Base-by-base conservation (phyloP, 2,329 filamentous ascomycete species). In the Dryadomyces sulphureus region DNA sequence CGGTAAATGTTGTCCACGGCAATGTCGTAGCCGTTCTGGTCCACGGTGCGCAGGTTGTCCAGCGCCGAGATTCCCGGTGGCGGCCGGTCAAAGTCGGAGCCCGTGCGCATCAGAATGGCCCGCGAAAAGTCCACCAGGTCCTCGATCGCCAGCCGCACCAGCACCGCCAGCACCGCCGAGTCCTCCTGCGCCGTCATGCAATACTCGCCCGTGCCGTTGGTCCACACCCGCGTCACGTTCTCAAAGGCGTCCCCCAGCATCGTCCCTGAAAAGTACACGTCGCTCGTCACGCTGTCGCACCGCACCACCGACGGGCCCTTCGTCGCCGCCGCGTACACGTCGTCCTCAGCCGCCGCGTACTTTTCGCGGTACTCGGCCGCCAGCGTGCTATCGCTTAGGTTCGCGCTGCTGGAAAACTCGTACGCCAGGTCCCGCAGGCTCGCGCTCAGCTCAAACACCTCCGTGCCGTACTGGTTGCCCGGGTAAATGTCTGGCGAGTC, bases 151-250 rank as follows among this genome's bases (percentile, higher is more conserved):
- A 70, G 71, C 12, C 81, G 72, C 19, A 84, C 60, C 24, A 86
- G 63, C 5, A 73, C 79, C 54, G 81, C 79, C 1, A 85, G 69
- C 0, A 73, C 73, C 0, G 80, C 81, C 54, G 79, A 84, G 57
- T 86, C 81, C 59, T 86, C 82, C 58, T 85, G 81, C 0, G 80
- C 80, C 1, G 73, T 81, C 61, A 79, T 75, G 63, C 81, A 85
- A 62, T 85, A 85, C 6, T 68, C 59, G 0, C 77, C 79, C 0
- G 71, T 75, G 4, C 79, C 79, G 55, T 84, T 84, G 2, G 81
- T 86, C 63, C 78, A 74, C 0, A 81, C 54, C 0, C 53, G 61
- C 4, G 77, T 80, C 19, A 73, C 80, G 51, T 80, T 77, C 53
- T 76, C 77, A 56, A 86, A 85, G 0, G 75, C 72, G 40, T 75